Evolutionary conservation across 331 rosid species (phyloP).

Genomic region (Rosa hybrid): DNA sequence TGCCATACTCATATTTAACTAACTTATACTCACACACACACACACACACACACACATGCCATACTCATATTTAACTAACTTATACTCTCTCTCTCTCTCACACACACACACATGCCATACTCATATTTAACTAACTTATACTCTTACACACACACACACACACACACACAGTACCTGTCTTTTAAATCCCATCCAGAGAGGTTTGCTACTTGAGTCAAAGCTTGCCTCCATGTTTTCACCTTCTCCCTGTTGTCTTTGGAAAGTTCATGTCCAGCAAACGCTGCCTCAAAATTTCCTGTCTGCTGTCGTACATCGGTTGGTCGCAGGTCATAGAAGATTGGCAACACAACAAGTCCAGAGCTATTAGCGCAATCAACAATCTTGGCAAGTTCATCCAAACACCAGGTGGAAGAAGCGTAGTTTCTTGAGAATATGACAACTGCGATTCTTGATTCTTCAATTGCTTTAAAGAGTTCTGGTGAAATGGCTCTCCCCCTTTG

Average conservation of each 20-base stretch:
- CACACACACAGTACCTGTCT: no score
- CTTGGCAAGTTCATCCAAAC: constrained; percentile 23
- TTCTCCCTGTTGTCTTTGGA: not conserved
- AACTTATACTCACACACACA: no score
- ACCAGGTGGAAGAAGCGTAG: constrained; percentile 22
- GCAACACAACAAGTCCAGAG: not conserved
- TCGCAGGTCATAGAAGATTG: not conserved
- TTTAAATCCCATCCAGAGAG: no score
- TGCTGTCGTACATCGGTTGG: constrained; percentile 9
- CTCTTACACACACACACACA: no score
- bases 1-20: no score
- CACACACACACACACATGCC: no score
- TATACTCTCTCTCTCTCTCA: no score
- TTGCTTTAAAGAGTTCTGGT: not conserved
- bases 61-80: no score
- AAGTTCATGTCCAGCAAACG: constrained; percentile 13
- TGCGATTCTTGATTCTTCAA: constrained; percentile 13
- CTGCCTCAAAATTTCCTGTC: not conserved
- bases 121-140: no score
- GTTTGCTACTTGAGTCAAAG: constrained; percentile 6
- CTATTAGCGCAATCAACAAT: constrained; percentile 1
- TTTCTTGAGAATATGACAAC: not conserved
- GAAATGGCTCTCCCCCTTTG: constrained; percentile 5
- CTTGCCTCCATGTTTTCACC: constrained; percentile 14
- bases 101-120: no score